These are phyloP conservation scores for Jamesozyma jinghongensis DNA, from an alignment of 805 yeast species.

Conservation along the genomic window DNA sequence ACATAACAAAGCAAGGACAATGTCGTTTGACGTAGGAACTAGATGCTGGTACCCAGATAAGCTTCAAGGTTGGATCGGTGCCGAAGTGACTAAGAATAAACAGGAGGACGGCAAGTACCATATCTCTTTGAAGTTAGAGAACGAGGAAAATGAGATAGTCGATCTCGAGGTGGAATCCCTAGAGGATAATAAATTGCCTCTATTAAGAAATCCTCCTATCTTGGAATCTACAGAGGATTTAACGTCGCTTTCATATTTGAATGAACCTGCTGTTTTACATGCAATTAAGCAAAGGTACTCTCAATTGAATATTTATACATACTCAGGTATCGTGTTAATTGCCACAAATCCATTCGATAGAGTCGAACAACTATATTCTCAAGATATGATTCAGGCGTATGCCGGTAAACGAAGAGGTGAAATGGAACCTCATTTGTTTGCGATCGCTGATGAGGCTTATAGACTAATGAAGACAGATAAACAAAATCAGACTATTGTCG, in stretches of 20 bases:
- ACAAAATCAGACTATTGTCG: conserved; percentile 90
- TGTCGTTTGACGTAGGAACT: conserved; percentile 45
- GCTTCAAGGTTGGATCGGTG: conserved; percentile 64
- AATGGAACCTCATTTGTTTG: conserved; percentile 92
- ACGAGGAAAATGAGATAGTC: conserved; percentile 33
- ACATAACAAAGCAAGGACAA: conserved; percentile 1
- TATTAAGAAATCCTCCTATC: conserved; percentile 83
- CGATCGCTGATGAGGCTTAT: conserved; percentile 96
- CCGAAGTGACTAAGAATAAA: conserved; percentile 42
- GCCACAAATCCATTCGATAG: conserved; percentile 95
- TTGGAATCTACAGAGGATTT: conserved; percentile 91
- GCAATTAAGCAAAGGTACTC: conserved; percentile 86
- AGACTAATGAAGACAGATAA: conserved; percentile 83
- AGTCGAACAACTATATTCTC: conserved; percentile 83
- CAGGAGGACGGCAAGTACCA: conserved; percentile 36
- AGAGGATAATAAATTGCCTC: conserved; percentile 45
- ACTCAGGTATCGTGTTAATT: conserved; percentile 91
- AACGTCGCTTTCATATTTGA: conserved; percentile 82
- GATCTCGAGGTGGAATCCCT: conserved; percentile 38
- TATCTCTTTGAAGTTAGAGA: conserved; percentile 44
- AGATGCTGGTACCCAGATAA: conserved; percentile 75
- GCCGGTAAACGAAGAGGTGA: conserved; percentile 91
- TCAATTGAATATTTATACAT: conserved; percentile 86
- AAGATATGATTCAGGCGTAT: conserved; percentile 89
- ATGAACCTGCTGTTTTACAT: conserved; percentile 93